Evolutionary conservation across 2,329 filamentous ascomycete species (phyloP), one percentile per base, ranked within the genome.

Genomic region (Apiospora rasikravindrae): DNA sequence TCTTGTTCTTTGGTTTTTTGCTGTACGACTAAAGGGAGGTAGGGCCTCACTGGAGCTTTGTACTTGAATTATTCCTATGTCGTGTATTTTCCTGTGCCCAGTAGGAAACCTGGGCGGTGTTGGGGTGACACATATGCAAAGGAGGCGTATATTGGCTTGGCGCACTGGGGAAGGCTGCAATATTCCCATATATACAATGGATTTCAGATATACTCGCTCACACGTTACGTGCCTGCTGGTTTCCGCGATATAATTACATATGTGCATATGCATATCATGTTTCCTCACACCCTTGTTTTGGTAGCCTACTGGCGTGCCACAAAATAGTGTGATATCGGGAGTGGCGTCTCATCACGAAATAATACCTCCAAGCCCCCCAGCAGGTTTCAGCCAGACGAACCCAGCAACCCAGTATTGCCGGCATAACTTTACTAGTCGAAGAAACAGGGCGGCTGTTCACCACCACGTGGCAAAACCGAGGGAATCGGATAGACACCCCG

Each of bases 131-230:
- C 57, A 40, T n/a, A 2, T 22, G 33, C 10, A 64, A 24, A n/a
- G 57, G 53, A 19, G 29, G 33, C 33, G 57, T 64, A 37, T 64
- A 64, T 64, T 64, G 57, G 57, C 57, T 64, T 40, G 57, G 57
- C 57, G 33, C 37, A 64, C 53, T n/a, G 57, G 29, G 33, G 33
- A 37, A 40, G 8, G 29, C 4, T 64, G 33, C 57, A 64, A 40
- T 40, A 40, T 40, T 2, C 4, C 37, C 19, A n/a, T 40, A 33
- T n/a, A 64, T 11, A 14, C 33, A 26, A 26, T 53, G 13, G 16
- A 37, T 16, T 37, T 61, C 7, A 4, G 19, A 37, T 61, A 61
- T 14, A 24, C 33, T 24, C 19, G 13, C 10, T 40, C 33, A 24
- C 10, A 14, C 2, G 22, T 40, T 19, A 14, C 22, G 7, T 24